A percentile compares a stretch with the other conserved stretches of the same genome.
Conservation (phyloP, 257 asterid species). For the Gentiana macrophylla region DNA sequence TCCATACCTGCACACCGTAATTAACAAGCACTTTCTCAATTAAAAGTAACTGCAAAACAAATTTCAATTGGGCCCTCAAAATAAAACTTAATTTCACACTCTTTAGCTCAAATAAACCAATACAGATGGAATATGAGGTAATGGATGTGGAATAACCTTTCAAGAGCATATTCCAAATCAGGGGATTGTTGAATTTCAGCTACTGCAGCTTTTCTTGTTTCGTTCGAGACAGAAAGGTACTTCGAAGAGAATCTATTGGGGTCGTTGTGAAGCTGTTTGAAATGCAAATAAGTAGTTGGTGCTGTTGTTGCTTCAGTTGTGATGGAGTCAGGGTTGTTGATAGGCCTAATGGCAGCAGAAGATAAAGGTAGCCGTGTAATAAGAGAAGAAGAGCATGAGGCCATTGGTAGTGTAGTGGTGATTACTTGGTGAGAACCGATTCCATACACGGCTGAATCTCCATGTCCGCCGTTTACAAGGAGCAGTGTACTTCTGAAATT, state of each 20-base stretch:
- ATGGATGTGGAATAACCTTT: conserved; percentile 30
- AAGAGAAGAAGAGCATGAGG: conserved; percentile 1
- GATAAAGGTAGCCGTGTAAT: neutral
- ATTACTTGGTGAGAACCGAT: conserved; percentile 1
- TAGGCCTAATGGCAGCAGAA: conserved; percentile 4
- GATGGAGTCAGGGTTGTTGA: conserved; percentile 3
- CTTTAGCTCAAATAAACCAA: no score
- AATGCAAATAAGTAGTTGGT: neutral
- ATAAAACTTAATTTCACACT: no score
- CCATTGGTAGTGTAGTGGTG: neutral
- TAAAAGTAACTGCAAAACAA: neutral
- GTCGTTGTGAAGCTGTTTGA: conserved; percentile 12
- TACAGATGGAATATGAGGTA: no score
- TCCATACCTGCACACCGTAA: conserved; percentile 48
- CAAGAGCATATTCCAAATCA: conserved; percentile 62
- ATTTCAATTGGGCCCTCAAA: neutral
- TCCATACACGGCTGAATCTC: conserved; percentile 10
- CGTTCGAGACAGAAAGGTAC: conserved; percentile 17
- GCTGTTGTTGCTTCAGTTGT: conserved; percentile 14
- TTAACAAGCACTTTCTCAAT: neutral
- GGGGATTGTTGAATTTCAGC: conserved; percentile 55
- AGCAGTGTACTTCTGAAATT: no score
- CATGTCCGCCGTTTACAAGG: neutral
- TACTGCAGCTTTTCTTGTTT: conserved; percentile 46
- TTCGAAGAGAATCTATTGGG: conserved; percentile 14